Percentiles rank a stretch among this genome's conserved stretches.
phyloP scores from a whole-genome alignment of 2,329 filamentous ascomycete genomes.

The Pseudonectria buxi region DNA sequence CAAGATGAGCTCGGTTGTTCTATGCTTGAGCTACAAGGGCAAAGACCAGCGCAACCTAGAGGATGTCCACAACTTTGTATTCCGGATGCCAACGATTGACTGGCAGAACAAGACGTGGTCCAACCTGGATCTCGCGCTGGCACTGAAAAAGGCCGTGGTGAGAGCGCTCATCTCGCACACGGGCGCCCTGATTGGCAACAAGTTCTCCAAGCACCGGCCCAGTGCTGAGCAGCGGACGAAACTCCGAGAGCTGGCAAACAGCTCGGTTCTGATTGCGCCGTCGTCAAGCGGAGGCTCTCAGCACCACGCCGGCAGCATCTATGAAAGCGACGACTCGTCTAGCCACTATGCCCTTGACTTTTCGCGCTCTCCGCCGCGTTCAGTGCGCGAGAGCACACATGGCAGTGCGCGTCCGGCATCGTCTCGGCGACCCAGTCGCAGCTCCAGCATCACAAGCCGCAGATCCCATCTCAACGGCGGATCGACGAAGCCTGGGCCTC shows the following conservation, averaged over 20 bases:
- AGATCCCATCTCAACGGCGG: conserved; percentile 35
- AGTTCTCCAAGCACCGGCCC: conserved; percentile 83
- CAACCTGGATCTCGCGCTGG: conserved; percentile 86
- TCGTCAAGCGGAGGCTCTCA: conserved; percentile 31
- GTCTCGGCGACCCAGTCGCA: conserved; percentile 41
- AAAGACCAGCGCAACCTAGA: conserved; percentile 92
- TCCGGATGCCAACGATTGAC: conserved; percentile 87
- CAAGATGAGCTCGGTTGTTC: conserved; percentile 87
- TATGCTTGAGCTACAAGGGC: conserved; percentile 95
- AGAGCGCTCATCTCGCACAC: conserved; percentile 91
- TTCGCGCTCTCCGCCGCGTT: conserved; percentile 51
- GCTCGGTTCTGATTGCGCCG: conserved; percentile 55
- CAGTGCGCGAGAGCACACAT: conserved; percentile 41
- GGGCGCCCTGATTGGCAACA: conserved; percentile 95
- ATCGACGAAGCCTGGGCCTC: conserved; percentile 17
- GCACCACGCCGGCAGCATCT: conserved; percentile 35
- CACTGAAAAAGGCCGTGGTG: conserved; percentile 90
- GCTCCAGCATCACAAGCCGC: conserved; percentile 45
- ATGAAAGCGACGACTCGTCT: conserved; percentile 51
- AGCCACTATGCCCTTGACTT: conserved; percentile 52
- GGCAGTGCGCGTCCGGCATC: conserved; percentile 40
- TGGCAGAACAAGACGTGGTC: conserved; percentile 99
- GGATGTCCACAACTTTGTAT: conserved; percentile 96
- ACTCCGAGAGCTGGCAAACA: conserved; percentile 77
- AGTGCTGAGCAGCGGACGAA: conserved; percentile 71